phyloP scores from a whole-genome alignment of 306 rosid genomes.

The Argentina anserina region DNA sequence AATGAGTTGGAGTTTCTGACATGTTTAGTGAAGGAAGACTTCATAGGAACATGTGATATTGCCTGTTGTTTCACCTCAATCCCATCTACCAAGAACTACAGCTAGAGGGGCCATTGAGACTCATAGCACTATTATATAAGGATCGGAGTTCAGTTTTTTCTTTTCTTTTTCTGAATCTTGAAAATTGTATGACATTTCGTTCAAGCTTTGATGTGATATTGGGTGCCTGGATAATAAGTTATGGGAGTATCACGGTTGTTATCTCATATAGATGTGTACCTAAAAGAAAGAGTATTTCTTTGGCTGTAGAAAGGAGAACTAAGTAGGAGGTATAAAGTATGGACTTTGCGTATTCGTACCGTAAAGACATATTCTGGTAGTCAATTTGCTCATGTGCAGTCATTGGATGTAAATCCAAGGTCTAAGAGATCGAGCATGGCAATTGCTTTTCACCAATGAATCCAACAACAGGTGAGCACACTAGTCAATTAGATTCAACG shows the following conservation, averaged over 20 bases:
- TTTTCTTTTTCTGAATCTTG: neutral
- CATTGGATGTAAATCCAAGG: too few relatives aligned
- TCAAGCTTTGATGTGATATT: neutral
- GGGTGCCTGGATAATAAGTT: neutral
- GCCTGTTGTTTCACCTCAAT: conserved; percentile 21
- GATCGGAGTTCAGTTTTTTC: neutral
- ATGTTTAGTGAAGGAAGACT: conserved; percentile 24
- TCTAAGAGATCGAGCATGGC: too few relatives aligned
- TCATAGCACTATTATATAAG: neutral
- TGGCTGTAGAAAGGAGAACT: too few relatives aligned
- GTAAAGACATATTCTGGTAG: too few relatives aligned
- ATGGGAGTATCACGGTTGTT: too few relatives aligned
- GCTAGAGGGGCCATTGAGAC: neutral
- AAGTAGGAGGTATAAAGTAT: neutral
- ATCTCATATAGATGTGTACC: too few relatives aligned
- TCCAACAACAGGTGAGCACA: neutral
- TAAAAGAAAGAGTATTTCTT: too few relatives aligned
- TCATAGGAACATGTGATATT: conserved; percentile 14
- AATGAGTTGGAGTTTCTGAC: neutral
- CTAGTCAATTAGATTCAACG: too few relatives aligned
- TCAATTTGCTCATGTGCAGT: too few relatives aligned
- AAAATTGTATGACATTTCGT: neutral
- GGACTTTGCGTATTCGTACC: neutral
- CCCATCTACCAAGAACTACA: neutral
- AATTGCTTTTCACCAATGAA: neutral